Conservation (phyloP, 106 monocot genomes). For the Agapanthus africanus region DNA sequence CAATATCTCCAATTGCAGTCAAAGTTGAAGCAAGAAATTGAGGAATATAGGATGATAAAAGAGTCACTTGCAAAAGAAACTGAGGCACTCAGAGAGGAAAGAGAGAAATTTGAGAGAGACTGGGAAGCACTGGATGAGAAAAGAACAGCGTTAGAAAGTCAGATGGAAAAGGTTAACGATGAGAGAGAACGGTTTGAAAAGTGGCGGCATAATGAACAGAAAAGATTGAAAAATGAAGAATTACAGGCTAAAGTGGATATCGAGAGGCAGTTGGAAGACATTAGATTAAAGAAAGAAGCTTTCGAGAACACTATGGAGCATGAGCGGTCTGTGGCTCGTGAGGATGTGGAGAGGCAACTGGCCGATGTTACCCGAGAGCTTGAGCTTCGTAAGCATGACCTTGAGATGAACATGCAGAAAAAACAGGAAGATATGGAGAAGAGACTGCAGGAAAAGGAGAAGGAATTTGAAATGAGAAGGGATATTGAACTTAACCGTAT, state of each 20-base stretch:
- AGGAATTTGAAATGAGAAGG: conserved; percentile 38
- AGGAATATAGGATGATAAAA: conserved; percentile 48
- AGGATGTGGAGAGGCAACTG: conserved; percentile 37
- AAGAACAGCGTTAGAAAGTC: conserved; percentile 36
- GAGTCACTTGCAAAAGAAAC: conserved; percentile 47
- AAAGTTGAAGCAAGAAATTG: conserved; percentile 75
- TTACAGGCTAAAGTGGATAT: conserved; percentile 23
- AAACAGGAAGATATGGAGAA: conserved; percentile 36
- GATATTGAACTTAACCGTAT: conserved; percentile 46
- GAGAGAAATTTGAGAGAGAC: conserved; percentile 78
- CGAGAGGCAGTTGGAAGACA: conserved; percentile 50
- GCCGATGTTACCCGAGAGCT: conserved; percentile 46
- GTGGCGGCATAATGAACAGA: conserved; percentile 53
- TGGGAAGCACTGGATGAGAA: conserved; percentile 93
- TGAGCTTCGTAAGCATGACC: conserved; percentile 44
- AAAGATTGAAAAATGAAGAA: conserved; percentile 48
- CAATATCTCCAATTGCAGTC: conserved; percentile 38
- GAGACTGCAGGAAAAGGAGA: conserved; percentile 41
- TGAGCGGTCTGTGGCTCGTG: conserved; percentile 37
- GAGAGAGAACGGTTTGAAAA: conserved; percentile 65
- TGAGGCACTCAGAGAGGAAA: conserved; percentile 69
- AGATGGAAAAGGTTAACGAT: conserved; percentile 33
- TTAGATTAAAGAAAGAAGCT: conserved; percentile 60
- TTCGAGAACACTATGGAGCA: conserved; percentile 58
- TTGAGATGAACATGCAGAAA: conserved; percentile 51